Base-by-base conservation (phyloP, 768 basidiomycete species). In the Trametes gibbosa region DNA sequence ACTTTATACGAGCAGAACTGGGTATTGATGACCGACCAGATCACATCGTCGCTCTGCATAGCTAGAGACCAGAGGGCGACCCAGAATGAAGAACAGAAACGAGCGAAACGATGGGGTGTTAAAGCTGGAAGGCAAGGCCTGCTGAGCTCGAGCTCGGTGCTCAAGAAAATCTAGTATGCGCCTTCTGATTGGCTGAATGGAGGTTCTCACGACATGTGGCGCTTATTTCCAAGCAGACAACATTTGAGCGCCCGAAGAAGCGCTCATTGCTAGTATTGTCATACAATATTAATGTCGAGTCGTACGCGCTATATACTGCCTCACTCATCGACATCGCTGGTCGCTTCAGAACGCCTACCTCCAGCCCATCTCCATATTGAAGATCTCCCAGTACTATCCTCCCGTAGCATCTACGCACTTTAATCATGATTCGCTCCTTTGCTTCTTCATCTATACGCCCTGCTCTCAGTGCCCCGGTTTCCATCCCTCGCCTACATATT, bases 1-100 rank as follows among this genome's bases (percentile, higher is more conserved):
- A 99, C 95, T 90, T 98, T 98, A 76, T 96, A 99, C 0, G 96
- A 97, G 79, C 97, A 99, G 74, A 98, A 98, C 68, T 94, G 92
- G 56, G 84, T 82, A 74, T 92, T 93, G 71, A 95, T 94, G 29
- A 95, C 91, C 19, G 87, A 91, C 96, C 96, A 99, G 64, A 99
- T 98, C 64, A 98, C 90, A 76, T 98, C 96, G 90, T 99, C 96
- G 75, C 87, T 89, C 73, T 92, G 90, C 89, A 92, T 92, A 58
- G 43, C 29, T 32, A 21, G 13, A 12, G 35, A 7, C 43, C 8
- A 17, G 50, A 40, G 49, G 59, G n/a, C 5, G 5, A 34, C n/a
- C n/a, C n/a, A 23, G 40, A 9, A 35, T 32, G 23, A 2, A 2
- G 2, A 40, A 39, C n/a, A 14, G 19, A 40, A 45, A 23, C 41